Conservation (phyloP, 331 rosid species). For the Acacia pycnantha region DNA sequence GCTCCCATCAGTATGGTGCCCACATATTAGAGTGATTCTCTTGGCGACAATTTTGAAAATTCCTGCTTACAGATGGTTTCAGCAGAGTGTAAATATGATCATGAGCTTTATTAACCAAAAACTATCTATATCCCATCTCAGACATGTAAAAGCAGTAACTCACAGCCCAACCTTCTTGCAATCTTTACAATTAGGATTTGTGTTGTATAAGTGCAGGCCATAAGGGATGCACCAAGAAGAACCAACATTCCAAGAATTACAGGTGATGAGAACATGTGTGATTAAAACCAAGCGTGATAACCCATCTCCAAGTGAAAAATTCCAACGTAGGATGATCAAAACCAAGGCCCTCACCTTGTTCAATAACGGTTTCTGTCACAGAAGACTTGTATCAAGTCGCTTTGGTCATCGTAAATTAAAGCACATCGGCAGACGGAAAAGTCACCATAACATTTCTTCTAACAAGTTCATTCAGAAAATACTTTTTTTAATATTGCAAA, state of each 20-base stretch:
- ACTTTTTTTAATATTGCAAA: background rate
- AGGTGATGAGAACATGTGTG: conserved; percentile 85
- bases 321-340: conserved; percentile 73
- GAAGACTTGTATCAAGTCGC: conserved; percentile 22
- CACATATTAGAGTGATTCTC: conserved; percentile 78
- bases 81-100: conserved; percentile 74
- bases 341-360: conserved; percentile 69
- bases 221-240: too few species aligned
- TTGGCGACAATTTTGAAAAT: conserved; percentile 73
- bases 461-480: conserved; percentile 12
- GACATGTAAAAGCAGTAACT: conserved; percentile 13
- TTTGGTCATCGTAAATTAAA: conserved; percentile 16
- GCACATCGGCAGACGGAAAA: conserved; percentile 11
- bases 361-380: conserved; percentile 74
- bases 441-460: conserved; percentile 20
- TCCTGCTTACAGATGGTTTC: conserved; percentile 78
- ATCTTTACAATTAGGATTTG: too few species aligned
- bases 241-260: too few species aligned
- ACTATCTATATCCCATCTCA: background rate
- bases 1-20: too few species aligned
- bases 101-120: conserved; percentile 25
- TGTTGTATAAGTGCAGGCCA: too few species aligned
- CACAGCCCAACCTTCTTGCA: too few species aligned
- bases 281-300: conserved; percentile 87
- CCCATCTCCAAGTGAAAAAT: conserved; percentile 95